Percentiles rank a stretch among this genome's conserved stretches.
phyloP scores from a whole-genome alignment of 768 basidiomycete genomes.

The Sarcomyxa edulis region DNA sequence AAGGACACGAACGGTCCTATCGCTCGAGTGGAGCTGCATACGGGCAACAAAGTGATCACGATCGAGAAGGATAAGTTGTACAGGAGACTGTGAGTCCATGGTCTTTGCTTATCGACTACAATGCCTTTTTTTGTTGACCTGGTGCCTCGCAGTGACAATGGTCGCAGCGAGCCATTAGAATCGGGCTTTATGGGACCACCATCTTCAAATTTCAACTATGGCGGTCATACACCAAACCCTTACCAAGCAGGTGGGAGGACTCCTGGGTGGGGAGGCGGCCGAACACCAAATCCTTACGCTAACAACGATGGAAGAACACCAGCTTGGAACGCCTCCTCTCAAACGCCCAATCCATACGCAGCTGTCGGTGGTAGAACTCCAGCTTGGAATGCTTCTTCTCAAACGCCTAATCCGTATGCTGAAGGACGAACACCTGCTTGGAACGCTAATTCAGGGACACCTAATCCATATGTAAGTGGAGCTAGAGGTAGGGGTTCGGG shows the following conservation, averaged over 20 bases:
- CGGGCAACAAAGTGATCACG: constrained; percentile 80
- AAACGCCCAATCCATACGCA: constrained; percentile 69
- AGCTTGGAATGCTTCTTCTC: constrained; percentile 56
- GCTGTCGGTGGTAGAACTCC: constrained; percentile 53
- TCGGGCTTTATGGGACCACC: constrained; percentile 6
- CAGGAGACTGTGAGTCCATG: constrained; percentile 60
- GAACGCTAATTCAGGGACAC: constrained; percentile 56
- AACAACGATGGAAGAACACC: constrained; percentile 49
- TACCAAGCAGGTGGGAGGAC: constrained; percentile 52
- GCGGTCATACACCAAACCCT: constrained; percentile 64
- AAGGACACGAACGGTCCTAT: constrained; percentile 90
- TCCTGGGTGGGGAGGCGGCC: constrained; percentile 51
- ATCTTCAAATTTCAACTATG: constrained; percentile 10
- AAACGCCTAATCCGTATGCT: constrained; percentile 68
- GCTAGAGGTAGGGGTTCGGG: constrained; percentile 33
- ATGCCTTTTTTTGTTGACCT: constrained; percentile 21
- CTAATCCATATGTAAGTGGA: constrained; percentile 58
- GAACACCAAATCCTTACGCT: constrained; percentile 70
- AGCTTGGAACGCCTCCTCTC: constrained; percentile 49
- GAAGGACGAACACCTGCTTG: constrained; percentile 64
- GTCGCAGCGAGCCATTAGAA: constrained; percentile 15
- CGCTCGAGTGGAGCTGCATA: constrained; percentile 89
- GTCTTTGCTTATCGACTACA: not conserved
- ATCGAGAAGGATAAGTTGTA: constrained; percentile 79
- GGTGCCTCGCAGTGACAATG: constrained; percentile 38